A percentile compares a stretch with the other conserved stretches of the same genome.
phyloP scores from a whole-genome alignment of 257 asterid species.

The Solanum raphanifolium region DNA sequence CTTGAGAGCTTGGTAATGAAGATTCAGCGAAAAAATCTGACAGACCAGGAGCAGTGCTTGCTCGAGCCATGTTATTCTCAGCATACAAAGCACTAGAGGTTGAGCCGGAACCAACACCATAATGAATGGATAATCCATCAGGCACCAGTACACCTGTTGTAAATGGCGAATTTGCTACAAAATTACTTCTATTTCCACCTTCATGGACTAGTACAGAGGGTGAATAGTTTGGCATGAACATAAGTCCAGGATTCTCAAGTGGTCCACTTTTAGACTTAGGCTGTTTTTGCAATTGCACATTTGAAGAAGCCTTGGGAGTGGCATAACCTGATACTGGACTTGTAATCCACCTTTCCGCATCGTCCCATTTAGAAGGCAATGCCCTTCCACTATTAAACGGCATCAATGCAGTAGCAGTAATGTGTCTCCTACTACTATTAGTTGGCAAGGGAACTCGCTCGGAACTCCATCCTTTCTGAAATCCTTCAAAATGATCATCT shows the following conservation, averaged over 20 bases:
- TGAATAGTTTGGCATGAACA: conserved; percentile 32
- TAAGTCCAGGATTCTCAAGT: conserved; percentile 41
- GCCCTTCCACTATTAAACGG: conserved; percentile 76
- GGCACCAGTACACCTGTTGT: conserved; percentile 39
- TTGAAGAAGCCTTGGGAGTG: conserved; percentile 13
- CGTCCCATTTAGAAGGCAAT: conserved; percentile 95
- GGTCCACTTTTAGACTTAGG: conserved; percentile 93
- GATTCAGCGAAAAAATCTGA: conserved; percentile 21
- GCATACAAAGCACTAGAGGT: conserved; percentile 2
- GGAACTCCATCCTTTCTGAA: conserved; percentile 64
- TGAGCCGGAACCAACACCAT: conserved; percentile 4
- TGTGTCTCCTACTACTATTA: conserved; percentile 31
- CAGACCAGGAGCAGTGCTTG: conserved; percentile 15
- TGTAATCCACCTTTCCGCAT: conserved; percentile 95
- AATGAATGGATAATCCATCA: conserved; percentile 30
- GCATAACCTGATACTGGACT: conserved; percentile 68
- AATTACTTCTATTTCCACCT: conserved; percentile 18
- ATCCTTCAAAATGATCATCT: conserved; percentile 26
- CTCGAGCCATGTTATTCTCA: conserved; percentile 11
- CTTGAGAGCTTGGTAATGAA: conserved; percentile 20
- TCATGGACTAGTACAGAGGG: conserved; percentile 17
- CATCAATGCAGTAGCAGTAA: conserved; percentile 56
- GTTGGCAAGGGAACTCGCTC: conserved; percentile 57
- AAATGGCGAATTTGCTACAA: conserved; percentile 25
- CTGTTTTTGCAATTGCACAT: conserved; percentile 35